A percentile compares a stretch with the other conserved stretches of the same genome.
Evolutionary conservation across 192 early-diverging fungal genomes (phyloP).

Genomic region (Glomus cerebriforme): DNA sequence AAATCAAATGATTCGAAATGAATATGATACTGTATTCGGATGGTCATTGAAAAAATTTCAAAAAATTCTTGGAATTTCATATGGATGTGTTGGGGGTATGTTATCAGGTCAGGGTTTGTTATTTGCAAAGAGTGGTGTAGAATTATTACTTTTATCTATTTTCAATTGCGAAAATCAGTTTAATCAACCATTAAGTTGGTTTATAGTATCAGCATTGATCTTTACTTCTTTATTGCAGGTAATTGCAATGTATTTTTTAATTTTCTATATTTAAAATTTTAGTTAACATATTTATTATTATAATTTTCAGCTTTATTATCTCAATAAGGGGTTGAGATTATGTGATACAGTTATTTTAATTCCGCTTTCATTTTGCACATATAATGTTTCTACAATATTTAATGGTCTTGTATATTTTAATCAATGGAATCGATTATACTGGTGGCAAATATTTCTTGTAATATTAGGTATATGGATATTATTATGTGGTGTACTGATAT

Average conservation of each 20-base stretch:
- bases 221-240: conserved; percentile 58
- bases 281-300: conserved; percentile 20
- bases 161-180: conserved; percentile 64
- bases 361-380: conserved; percentile 75
- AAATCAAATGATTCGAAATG: conserved; percentile 9
- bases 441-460: conserved; percentile 66
- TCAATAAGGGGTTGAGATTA: conserved; percentile 70
- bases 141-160: conserved; percentile 65
- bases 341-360: conserved; percentile 77
- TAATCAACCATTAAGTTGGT: conserved; percentile 66
- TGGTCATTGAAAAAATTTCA: conserved; percentile 40
- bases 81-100: conserved; percentile 69
- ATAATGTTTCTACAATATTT: conserved; percentile 70
- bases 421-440: conserved; percentile 62
- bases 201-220: conserved; percentile 61
- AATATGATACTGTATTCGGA: conserved; percentile 26
- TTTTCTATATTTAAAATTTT: not conserved
- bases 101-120: conserved; percentile 73
- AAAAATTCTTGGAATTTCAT: conserved; percentile 58
- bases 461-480: conserved; percentile 67
- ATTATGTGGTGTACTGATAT: conserved; percentile 62
- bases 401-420: conserved; percentile 82
- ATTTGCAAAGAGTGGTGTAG: conserved; percentile 79
- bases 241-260: conserved; percentile 12
- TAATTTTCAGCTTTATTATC: conserved; percentile 64